These are phyloP conservation scores for Cordyceps tenuipes DNA, from an alignment of 2,329 filamentous ascomycete species.

Conservation along the genomic window DNA sequence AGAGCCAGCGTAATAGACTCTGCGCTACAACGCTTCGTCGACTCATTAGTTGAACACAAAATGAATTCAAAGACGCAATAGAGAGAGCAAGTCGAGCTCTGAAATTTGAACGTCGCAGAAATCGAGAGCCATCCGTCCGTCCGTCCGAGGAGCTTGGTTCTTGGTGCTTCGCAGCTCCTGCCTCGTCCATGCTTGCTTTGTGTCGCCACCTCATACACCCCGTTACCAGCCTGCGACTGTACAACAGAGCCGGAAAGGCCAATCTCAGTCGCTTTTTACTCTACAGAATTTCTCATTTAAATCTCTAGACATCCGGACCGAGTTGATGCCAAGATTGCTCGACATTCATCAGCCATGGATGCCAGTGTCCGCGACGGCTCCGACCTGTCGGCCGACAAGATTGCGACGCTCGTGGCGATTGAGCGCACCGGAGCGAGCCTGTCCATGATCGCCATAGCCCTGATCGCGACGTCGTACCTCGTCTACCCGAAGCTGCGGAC, in stretches of 20 bases:
- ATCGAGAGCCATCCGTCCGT: background rate
- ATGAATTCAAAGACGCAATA: background rate
- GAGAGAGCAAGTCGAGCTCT: too few species aligned
- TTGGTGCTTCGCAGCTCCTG: conserved; percentile 9
- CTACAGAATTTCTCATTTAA: background rate
- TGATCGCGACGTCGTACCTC: conserved; percentile 42
- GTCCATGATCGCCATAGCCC: conserved; percentile 41
- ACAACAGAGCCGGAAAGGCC: background rate
- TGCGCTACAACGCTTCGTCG: background rate
- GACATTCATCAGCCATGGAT: background rate
- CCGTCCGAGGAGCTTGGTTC: too few species aligned
- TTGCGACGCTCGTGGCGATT: conserved; percentile 38
- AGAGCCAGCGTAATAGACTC: background rate
- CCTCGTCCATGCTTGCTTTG: conserved; percentile 5
- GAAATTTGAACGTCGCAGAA: background rate
- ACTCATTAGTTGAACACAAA: background rate
- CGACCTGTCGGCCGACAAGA: conserved; percentile 27
- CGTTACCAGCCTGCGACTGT: conserved; percentile 3
- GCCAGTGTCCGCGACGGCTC: background rate
- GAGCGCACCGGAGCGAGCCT: conserved; percentile 46
- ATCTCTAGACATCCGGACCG: background rate
- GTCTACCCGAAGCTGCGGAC: conserved; percentile 44
- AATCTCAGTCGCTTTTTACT: background rate
- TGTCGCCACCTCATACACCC: conserved; percentile 7
- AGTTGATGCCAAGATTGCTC: background rate